Evolutionary conservation across 2,329 filamentous ascomycete genomes (phyloP), one percentile per base, ranked within the genome.

Genomic region (Calonectria hawksworthii): DNA sequence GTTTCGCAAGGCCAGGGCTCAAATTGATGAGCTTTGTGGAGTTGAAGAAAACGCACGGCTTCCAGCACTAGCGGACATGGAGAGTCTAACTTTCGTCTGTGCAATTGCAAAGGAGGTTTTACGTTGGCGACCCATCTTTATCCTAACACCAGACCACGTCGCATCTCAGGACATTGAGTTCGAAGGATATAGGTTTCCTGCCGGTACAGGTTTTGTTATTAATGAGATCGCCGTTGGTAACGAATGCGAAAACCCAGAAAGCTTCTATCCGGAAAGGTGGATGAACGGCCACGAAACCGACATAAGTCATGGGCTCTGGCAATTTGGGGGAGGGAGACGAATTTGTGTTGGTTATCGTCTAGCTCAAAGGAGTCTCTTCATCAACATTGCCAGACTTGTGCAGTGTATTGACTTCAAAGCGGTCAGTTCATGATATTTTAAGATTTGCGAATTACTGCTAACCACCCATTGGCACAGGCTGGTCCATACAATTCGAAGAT

Each of bases 101-200:
- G 87, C 87, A 2, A 83, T 86, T 38, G 84, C 86, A 52, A 88
- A 89, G 74, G 88, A 90, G 77, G 83, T 85, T 1, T 79, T 89
- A 65, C 82, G 88, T 14, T 89, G 88, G 87, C 81, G 85, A 10
- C 87, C 86, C 1, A 85, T 86, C 26, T 83, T 88, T 8, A 80
- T 83, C 11, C 59, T 83, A 14, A 78, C 81, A 82, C 72, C 86
- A 78, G 71, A 84, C 36, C 86, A 86, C 75, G 82, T 84, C 59
- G 78, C 84, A 6, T 84, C 84, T 36, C 80, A 85, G 63, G 87
- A 89, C 61, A 83, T 88, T 72, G 86, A 87, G 73, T 89, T 88
- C 77, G 85, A 86, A 32, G 87, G 85, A 10, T 88, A 87, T 74
- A 80, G 80, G 47, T 87, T 89, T 64, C 85, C 86, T 4, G 85